Evolutionary conservation across 2,329 filamentous ascomycete genomes (phyloP), one percentile per base, ranked within the genome.

Genomic region (Byssoonygena ceratinophila): DNA sequence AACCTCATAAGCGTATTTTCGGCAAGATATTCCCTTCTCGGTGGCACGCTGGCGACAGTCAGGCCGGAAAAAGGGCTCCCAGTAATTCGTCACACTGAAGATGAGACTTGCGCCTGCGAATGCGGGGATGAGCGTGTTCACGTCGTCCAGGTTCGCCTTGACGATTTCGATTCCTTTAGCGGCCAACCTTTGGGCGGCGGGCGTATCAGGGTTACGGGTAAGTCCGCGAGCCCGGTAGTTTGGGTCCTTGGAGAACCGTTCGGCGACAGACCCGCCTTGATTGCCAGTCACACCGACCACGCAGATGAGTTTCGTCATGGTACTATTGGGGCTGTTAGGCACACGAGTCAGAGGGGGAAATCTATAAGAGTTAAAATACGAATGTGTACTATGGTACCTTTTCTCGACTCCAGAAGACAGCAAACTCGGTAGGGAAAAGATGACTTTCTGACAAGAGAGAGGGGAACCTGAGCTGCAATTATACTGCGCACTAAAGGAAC

Each of bases 141-240:
- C 56, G 39, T 77, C 70, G 46, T 65, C 55, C 16, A 46, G 37
- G 27, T 46, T 31, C 22, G 43, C 53, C 20, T 48, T 44, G 44
- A 55, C 49, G 34, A 55, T 40, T 40, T 70, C 67, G 1, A 68
- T 65, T 6, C 65, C 67, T n/a, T 59, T 53, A 7, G 56, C 54
- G 4, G 55, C 56, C 3, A 68, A 59, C 3, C 60, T 57, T 51
- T 66, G 57, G 1, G 64, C 61, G 0, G 58, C 57, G 16, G 60
- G 59, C 40, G 66, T 65, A 46, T 58, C 57, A 4, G 63, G 52
- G 58, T 78, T 70, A 14, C 76, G 73, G 12, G 73, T 77, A 41
- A 80, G 68, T 31, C 68, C 76, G 7, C 77, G 73, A 51, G 80
- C 67, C 46, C 66, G 71, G 64, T 71, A 80, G 51, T 71, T 58